Conservation (phyloP, 2,329 filamentous ascomycete genomes). For the Capronia epimyces region DNA sequence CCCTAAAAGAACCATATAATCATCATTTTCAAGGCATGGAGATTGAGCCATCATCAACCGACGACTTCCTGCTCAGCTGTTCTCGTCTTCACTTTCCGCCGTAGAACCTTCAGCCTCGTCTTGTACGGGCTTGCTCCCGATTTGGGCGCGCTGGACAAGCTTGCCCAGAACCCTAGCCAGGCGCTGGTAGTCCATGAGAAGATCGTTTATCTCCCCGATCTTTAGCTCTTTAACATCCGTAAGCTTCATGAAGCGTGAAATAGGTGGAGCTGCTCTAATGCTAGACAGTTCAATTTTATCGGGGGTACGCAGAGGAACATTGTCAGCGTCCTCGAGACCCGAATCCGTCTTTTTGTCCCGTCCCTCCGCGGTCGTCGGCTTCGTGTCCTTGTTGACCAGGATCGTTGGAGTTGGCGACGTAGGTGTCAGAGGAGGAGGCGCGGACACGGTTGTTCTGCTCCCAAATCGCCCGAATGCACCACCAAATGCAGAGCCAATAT, state of each 20-base stretch:
- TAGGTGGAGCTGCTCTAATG: constrained; percentile 50
- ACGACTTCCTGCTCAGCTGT: background rate
- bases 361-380: background rate
- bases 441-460: constrained; percentile 37
- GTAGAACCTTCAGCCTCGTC: constrained; percentile 2
- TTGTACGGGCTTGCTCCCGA: background rate
- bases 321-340: constrained; percentile 42
- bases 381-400: background rate
- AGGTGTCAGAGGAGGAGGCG: constrained; percentile 36
- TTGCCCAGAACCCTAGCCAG: constrained; percentile 45
- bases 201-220: constrained; percentile 65
- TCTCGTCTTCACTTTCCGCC: background rate
- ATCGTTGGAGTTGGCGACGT: constrained; percentile 40
- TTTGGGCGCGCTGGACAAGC: constrained; percentile 17
- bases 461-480: constrained; percentile 61
- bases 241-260: constrained; percentile 67
- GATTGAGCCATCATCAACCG: background rate
- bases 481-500: constrained; percentile 51
- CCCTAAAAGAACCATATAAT: too few relatives aligned
- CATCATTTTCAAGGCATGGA: too few relatives aligned
- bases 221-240: constrained; percentile 65
- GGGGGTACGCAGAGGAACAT: constrained; percentile 35
- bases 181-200: constrained; percentile 69
- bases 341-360: constrained; percentile 53
- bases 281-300: constrained; percentile 42